These are phyloP conservation scores for Vitis riparia DNA, from an alignment of 164 flowering plant genomes.

Conservation along the genomic window DNA sequence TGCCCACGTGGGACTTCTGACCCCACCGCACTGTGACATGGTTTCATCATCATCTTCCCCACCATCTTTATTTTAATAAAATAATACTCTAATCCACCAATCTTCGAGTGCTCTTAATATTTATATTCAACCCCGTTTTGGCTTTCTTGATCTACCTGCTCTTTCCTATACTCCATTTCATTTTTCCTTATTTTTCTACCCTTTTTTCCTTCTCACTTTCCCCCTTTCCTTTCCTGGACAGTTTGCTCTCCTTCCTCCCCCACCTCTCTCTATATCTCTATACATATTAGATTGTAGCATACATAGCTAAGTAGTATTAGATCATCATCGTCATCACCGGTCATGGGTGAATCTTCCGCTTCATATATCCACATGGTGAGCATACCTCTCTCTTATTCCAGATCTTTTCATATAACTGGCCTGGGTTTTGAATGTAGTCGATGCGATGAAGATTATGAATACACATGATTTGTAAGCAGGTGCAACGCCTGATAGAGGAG, in stretches of 20 bases:
- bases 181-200: neutral
- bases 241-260: neutral
- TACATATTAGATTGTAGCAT: too few relatives aligned
- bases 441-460: neutral
- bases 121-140: neutral
- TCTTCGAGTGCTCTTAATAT: too few relatives aligned
- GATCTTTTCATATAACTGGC: too few relatives aligned
- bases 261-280: neutral
- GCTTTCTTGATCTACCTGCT: neutral
- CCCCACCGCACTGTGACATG: slow-evolving; percentile 21
- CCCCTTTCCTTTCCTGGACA: neutral
- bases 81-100: too few relatives aligned
- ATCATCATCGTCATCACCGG: neutral
- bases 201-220: neutral
- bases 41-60: neutral
- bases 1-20: slow-evolving; percentile 60
- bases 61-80: too few relatives aligned
- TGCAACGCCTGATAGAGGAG: slow-evolving; percentile 87
- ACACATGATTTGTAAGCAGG: slow-evolving; percentile 32
- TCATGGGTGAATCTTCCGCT: slow-evolving; percentile 49
- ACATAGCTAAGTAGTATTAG: too few relatives aligned
- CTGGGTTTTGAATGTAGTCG: too few relatives aligned
- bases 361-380: slow-evolving; percentile 56
- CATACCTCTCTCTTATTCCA: neutral
- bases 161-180: neutral